Evolutionary conservation across 768 basidiomycete genomes (phyloP).

Genomic region (Dendrothele bispora): DNA sequence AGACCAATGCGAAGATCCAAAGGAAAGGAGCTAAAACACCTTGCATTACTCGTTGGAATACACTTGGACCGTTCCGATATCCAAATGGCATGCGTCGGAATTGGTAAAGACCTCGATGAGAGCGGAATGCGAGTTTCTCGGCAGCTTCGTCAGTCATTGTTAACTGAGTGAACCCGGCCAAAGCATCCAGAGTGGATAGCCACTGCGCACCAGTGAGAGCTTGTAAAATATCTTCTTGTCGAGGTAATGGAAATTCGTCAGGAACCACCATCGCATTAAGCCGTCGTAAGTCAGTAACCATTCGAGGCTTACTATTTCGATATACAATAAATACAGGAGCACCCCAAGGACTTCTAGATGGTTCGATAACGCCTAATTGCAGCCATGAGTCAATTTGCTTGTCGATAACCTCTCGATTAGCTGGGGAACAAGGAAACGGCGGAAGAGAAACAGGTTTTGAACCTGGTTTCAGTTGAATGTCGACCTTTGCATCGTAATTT

Average conservation of each 20-base stretch:
- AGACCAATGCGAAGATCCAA: conserved; percentile 1
- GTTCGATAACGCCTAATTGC: conserved; percentile 23
- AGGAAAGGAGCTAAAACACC: conserved; percentile 9
- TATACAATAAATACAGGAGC: conserved; percentile 26
- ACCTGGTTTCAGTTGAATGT: background rate
- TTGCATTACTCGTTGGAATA: conserved; percentile 18
- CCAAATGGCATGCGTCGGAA: conserved; percentile 30
- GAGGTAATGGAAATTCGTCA: conserved; percentile 22
- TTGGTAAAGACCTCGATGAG: conserved; percentile 27
- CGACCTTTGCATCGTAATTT: background rate
- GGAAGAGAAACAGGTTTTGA: conserved; percentile 15
- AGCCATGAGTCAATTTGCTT: conserved; percentile 24
- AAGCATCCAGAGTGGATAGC: conserved; percentile 27
- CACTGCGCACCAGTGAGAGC: conserved; percentile 18
- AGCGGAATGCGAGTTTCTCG: conserved; percentile 27
- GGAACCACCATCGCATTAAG: conserved; percentile 9
- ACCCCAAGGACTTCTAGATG: conserved; percentile 28
- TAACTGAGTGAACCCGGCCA: conserved; percentile 30
- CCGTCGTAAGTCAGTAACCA: conserved; percentile 26
- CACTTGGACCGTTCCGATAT: conserved; percentile 10
- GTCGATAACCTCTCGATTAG: conserved; percentile 20
- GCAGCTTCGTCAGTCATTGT: conserved; percentile 15
- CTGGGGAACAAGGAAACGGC: conserved; percentile 16
- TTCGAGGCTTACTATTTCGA: conserved; percentile 21
- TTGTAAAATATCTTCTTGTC: conserved; percentile 19